phyloP scores from a whole-genome alignment of 2,329 filamentous ascomycete species.

The Pestalotiopsis sp. region DNA sequence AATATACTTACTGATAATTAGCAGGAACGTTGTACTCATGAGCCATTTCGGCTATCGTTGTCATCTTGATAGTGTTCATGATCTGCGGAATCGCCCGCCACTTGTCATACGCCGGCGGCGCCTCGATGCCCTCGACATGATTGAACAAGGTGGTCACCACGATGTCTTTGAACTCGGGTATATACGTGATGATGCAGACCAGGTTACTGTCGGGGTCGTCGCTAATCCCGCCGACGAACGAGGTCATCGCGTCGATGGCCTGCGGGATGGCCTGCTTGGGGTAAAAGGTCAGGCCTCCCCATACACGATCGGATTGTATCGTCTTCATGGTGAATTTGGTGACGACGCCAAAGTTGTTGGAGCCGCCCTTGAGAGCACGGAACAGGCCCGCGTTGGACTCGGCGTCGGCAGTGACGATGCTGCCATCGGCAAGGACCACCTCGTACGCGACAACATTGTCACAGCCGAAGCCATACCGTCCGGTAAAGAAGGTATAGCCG shows the following conservation, averaged over 20 bases:
- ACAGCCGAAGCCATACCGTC: conserved; percentile 10
- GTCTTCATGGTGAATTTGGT: conserved; percentile 30
- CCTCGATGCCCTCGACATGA: conserved; percentile 19
- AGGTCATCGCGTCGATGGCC: conserved; percentile 18
- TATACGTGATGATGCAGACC: conserved; percentile 22
- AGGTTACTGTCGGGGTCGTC: conserved; percentile 21
- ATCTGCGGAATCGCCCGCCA: conserved; percentile 19
- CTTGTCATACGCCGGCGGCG: conserved; percentile 20
- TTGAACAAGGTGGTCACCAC: conserved; percentile 19
- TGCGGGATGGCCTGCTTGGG: conserved; percentile 11
- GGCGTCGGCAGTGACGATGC: background rate
- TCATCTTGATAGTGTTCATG: conserved; percentile 22
- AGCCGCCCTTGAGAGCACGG: conserved; percentile 45
- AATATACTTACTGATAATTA: conserved; percentile 15
- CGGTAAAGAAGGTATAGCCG: conserved; percentile 18
- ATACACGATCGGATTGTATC: conserved; percentile 18
- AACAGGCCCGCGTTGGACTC: conserved; percentile 36
- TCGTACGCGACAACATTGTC: conserved; percentile 12
- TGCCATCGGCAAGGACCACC: conserved; percentile 7
- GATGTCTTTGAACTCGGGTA: conserved; percentile 19
- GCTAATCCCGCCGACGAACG: conserved; percentile 15
- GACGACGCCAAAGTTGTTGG: conserved; percentile 34
- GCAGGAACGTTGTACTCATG: conserved; percentile 21
- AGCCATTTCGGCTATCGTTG: conserved; percentile 20
- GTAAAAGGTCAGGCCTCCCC: conserved; percentile 26